phyloP scores from a whole-genome alignment of 129 eudicot species.

The Chrysanthemum seticuspe region DNA sequence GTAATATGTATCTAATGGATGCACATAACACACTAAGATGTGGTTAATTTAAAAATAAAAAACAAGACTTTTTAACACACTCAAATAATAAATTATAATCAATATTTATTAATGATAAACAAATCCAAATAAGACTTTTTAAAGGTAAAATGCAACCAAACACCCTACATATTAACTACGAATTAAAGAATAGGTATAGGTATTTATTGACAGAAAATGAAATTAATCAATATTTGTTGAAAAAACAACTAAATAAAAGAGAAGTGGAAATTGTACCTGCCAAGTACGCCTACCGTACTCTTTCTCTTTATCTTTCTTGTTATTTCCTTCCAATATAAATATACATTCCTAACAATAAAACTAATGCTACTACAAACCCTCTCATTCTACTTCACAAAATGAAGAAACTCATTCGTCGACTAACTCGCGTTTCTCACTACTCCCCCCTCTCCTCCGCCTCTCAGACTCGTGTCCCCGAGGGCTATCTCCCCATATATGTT shows the following conservation, averaged over 20 bases:
- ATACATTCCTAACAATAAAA: background rate
- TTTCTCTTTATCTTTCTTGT: conserved; percentile 1
- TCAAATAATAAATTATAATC: too few relatives aligned
- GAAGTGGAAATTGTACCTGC: conserved; percentile 20
- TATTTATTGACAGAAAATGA: background rate
- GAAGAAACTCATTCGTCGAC: conserved; percentile 65
- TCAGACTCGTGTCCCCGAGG: conserved; percentile 53
- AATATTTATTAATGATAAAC: too few relatives aligned
- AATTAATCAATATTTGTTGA: background rate
- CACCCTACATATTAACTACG: too few relatives aligned
- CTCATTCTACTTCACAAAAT: conserved; percentile 23
- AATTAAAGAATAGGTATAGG: too few relatives aligned
- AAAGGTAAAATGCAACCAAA: too few relatives aligned
- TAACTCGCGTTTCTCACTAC: conserved; percentile 51
- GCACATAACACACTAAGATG: too few relatives aligned
- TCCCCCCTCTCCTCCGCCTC: conserved; percentile 21
- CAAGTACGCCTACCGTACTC: conserved; percentile 27
- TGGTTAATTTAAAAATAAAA: too few relatives aligned
- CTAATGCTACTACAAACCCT: background rate
- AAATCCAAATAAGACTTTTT: too few relatives aligned
- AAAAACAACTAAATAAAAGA: background rate
- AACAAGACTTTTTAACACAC: too few relatives aligned
- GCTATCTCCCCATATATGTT: conserved; percentile 74
- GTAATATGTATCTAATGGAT: too few relatives aligned
- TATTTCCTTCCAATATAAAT: background rate